These are phyloP conservation scores for Rhizopus delemar DNA, from an alignment of 371 early-diverging fungal species.

Conservation along the genomic window DNA sequence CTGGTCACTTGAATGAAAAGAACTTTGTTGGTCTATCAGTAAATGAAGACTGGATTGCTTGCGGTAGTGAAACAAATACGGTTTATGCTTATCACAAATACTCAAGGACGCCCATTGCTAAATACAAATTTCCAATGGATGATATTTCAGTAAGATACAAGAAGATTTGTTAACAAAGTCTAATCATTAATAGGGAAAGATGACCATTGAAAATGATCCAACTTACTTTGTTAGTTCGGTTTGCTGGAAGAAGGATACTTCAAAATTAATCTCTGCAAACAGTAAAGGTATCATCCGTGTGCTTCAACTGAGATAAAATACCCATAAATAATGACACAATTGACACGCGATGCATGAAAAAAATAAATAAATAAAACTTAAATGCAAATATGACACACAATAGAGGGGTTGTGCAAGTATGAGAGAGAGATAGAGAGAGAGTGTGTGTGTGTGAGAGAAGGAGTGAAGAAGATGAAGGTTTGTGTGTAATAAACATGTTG, in stretches of 20 bases:
- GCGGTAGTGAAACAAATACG: constrained; percentile 89
- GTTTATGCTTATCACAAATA: constrained; percentile 81
- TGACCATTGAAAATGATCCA: constrained; percentile 57
- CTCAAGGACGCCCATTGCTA: constrained; percentile 70
- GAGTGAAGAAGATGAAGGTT: too few species aligned
- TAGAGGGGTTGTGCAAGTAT: neutral
- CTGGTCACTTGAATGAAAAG: constrained; percentile 89
- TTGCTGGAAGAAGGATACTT: constrained; percentile 82
- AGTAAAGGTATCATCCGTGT: constrained; percentile 87
- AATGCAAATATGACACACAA: neutral
- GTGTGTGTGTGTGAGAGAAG: too few species aligned
- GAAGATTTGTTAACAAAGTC: neutral
- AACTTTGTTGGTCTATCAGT: constrained; percentile 91
- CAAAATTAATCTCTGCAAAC: constrained; percentile 82
- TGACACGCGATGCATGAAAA: neutral
- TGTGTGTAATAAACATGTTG: too few species aligned
- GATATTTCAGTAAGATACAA: constrained; percentile 54
- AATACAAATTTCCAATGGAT: constrained; percentile 72
- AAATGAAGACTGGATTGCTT: constrained; percentile 83
- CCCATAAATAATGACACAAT: neutral
- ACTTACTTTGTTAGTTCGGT: constrained; percentile 87
- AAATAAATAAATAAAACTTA: constrained; percentile 3
- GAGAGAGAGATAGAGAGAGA: too few species aligned
- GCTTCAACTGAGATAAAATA: constrained; percentile 33
- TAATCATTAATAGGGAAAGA: neutral